Percentiles rank a stretch among this genome's conserved stretches.
Conservation (phyloP, 2,329 filamentous ascomycete genomes). For the Claviceps sp. region DNA sequence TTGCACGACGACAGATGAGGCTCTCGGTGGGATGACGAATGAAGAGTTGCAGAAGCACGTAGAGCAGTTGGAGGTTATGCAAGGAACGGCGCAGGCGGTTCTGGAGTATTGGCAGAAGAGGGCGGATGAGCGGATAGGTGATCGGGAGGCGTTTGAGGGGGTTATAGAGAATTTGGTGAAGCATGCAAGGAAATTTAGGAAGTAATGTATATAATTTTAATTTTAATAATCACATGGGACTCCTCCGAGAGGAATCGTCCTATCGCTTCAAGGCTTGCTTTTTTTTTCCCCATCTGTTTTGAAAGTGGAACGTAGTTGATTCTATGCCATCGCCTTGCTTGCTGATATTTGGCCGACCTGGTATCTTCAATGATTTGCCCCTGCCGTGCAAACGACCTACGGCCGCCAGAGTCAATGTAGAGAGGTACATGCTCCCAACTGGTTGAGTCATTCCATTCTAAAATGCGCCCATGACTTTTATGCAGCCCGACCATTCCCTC, state of each 20-base stretch:
- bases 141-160: conserved; percentile 87
- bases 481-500: not conserved
- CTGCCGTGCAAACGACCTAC: not conserved
- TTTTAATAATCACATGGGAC: no score
- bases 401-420: not conserved
- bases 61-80: conserved; percentile 51
- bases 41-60: conserved; percentile 64
- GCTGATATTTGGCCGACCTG: no score
- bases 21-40: conserved; percentile 65
- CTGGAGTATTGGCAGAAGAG: conserved; percentile 81
- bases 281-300: no score
- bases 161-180: conserved; percentile 95
- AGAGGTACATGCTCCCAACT: not conserved
- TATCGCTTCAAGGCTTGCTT: no score
- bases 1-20: conserved; percentile 74
- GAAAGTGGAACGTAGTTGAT: no score
- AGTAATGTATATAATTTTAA: conserved; percentile 29
- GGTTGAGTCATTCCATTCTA: not conserved
- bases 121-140: conserved; percentile 74
- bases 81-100: conserved; percentile 59
- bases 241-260: no score
- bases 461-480: not conserved
- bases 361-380: no score
- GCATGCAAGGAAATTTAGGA: conserved; percentile 74
- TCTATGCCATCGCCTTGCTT: no score